Base-by-base conservation (phyloP, 805 yeast species). In the Scheffersomyces coipomensis region DNA sequence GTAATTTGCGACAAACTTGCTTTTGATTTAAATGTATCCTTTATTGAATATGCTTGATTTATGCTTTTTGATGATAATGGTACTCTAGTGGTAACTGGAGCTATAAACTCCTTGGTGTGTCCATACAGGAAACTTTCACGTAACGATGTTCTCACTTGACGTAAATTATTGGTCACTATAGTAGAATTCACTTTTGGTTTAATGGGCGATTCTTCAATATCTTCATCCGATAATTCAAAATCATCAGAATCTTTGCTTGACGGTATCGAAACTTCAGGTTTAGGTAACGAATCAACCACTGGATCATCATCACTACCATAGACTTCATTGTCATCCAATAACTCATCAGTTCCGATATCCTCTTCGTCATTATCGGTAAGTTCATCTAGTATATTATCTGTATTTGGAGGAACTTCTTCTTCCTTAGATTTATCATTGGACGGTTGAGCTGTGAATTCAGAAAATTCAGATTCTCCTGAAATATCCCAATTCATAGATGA, bases 121-220 rank as follows among this genome's bases (percentile, higher is more conserved):
- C 30, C 35, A 30, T 25, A 36, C 45, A 46, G 46, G 34, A 38
- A 44, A 17, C 27, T 16, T 43, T 47, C 41, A 31, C 48, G n/a
- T 25, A 42, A 42, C 17, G 39, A 19, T 9, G 25, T 12, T 26
- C 29, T 40, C 22, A 42, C 33, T 29, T 29, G 15, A 7, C 4
- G 7, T 15, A 29, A 16, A 18, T 11, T 33, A 19, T 21, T 23
- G 11, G 5, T 19, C 13, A 26, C 13, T 22, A 16, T 17, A 8
- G 13, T 34, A 25, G 12, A 15, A 9, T 23, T 35, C 23, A 13
- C 9, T 19, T 11, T 34, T 10, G 16, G 17, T 21, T 66, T 68
- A 6, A 61, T 51, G 3, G 74, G 73, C 3, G 74, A 67, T 43
- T 68, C 73, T 37, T 68, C 75, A 8, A 68, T 54, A 22, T 64